A percentile compares a stretch with the other conserved stretches of the same genome.
Conservation (phyloP, 257 asterid species). For the Lycium barbarum region DNA sequence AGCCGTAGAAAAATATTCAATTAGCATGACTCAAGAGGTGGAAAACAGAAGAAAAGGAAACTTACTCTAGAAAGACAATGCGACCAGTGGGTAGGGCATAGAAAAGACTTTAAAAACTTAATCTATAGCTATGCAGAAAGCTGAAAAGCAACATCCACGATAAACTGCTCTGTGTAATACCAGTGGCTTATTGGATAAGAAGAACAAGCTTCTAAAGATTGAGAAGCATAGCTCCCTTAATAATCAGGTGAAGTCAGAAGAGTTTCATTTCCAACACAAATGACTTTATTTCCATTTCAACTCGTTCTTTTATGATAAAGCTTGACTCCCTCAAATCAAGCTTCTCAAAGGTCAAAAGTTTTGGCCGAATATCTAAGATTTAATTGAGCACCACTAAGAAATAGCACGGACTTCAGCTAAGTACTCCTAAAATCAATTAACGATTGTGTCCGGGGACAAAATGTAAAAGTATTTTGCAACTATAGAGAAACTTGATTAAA, state of each 20-base stretch:
- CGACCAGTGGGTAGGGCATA: neutral
- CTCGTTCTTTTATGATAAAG: neutral
- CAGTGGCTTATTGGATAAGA: neutral
- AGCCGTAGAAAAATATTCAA: neutral
- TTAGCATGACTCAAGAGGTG: neutral
- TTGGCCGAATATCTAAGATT: neutral
- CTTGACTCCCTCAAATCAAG: neutral
- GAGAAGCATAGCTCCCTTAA: constrained; percentile 10
- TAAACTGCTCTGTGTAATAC: neutral
- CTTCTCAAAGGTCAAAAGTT: neutral
- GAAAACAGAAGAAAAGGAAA: neutral
- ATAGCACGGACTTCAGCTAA: neutral
- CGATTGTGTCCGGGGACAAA: neutral
- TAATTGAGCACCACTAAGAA: neutral
- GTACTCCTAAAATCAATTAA: neutral
- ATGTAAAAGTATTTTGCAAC: neutral
- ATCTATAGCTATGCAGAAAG: neutral
- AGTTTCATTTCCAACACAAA: constrained; percentile 20
- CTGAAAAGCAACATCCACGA: neutral
- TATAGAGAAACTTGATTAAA: neutral
- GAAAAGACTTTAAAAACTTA: neutral
- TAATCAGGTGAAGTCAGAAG: neutral
- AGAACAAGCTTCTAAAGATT: neutral
- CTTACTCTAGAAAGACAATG: neutral
- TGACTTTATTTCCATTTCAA: neutral